Base-by-base conservation (phyloP, 2,329 filamentous ascomycete genomes). In the Ceratocystis papillata region DNA sequence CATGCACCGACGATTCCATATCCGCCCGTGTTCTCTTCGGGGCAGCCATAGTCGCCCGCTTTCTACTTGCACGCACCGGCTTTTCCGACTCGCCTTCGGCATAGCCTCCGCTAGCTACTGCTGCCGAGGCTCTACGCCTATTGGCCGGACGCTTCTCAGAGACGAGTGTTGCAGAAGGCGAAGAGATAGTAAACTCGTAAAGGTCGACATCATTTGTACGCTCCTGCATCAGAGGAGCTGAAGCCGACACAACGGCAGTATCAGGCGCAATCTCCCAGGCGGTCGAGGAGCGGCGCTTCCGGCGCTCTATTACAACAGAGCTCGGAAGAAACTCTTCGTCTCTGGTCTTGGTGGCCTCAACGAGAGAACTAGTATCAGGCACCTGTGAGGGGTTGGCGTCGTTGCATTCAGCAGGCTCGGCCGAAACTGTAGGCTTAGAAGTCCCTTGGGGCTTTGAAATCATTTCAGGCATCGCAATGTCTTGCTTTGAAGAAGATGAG, bases 161-260 rank as follows among this genome's bases (percentile, higher is more conserved):
- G 22, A 30, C 37, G 5, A 30, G 15, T 4, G 73, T 63, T 48
- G 70, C 66, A 45, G 66, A 53, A 0, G 80, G 79, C 4, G 81
- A 81, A 2, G 78, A 78, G 67, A 75, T 76, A 5, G 76, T 76
- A 69, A 85, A 83, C 65, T 84, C 81, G 69, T 85, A 84, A 5
- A 83, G 75, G 69, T 85, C 82, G 10, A 73, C 69, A 64, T 67
- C 62, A 33, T 60, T 65, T 30, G 10, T 50, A 20, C 50, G 48
- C 15, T 64, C 61, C 53, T 50, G 28, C 20, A 22, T 25, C 20
- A 67, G 12, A 45, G 65, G 50, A 8, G 48, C 45, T 5, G 65
- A 28, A 8, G 50, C 41, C 3, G 63, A 46, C 6, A 50, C 50
- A 28, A 37, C 30, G 6, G 60, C 46, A 6, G 62, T 41, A 7